phyloP scores from a whole-genome alignment of 306 rosid genomes.

The Pterocarpus santalinus region DNA sequence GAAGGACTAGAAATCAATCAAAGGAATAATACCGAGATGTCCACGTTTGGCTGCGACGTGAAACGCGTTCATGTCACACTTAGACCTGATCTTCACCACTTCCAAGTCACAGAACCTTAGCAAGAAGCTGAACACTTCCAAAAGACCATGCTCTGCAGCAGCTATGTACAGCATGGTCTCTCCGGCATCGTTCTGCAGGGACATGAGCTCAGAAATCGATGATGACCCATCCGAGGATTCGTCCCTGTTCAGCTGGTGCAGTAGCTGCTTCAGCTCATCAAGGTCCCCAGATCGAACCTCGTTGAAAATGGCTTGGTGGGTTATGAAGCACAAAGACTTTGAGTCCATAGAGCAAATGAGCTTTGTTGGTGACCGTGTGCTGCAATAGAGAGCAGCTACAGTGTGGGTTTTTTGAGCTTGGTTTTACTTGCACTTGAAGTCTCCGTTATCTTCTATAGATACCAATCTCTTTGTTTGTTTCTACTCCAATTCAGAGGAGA shows the following conservation, averaged over 20 bases:
- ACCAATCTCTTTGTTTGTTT: not conserved
- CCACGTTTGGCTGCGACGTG: conserved; percentile 88
- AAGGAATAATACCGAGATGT: conserved; percentile 63
- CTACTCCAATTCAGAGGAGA: conserved; percentile 22
- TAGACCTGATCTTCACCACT: conserved; percentile 75
- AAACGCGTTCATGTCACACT: conserved; percentile 77
- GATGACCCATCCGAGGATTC: conserved; percentile 59
- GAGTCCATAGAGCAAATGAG: not conserved
- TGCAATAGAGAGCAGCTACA: not conserved
- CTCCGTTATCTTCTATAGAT: not conserved
- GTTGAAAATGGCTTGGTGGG: conserved; percentile 76
- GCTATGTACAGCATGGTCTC: conserved; percentile 68
- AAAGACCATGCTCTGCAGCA: conserved; percentile 70
- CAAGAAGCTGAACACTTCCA: conserved; percentile 70
- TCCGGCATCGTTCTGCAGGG: conserved; percentile 79
- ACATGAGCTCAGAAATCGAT: conserved; percentile 63
- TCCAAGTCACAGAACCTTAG: conserved; percentile 62
- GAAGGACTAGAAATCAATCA: not conserved
- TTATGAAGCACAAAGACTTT: conserved; percentile 68
- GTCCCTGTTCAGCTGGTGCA: conserved; percentile 61
- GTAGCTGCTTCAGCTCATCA: conserved; percentile 48
- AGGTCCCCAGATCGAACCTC: conserved; percentile 85
- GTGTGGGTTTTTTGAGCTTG: not conserved
- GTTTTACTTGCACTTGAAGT: conserved; percentile 1
- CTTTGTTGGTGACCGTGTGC: no score